phyloP scores from a whole-genome alignment of 805 yeast genomes.

The Cyberlindnera misumaiensis region DNA sequence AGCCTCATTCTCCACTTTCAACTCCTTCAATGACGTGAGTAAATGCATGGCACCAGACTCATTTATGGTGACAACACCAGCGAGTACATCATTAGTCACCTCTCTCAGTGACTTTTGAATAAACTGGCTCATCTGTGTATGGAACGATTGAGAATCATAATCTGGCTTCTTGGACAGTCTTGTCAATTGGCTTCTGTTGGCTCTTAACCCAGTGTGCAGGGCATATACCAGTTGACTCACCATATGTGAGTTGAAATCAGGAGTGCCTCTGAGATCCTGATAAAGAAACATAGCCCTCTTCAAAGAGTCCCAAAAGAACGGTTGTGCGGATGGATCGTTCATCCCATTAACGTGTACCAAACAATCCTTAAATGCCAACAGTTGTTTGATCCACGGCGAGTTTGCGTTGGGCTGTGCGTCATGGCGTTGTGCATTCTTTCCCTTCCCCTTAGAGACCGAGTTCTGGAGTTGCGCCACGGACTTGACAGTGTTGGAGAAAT shows the following conservation, averaged over 20 bases:
- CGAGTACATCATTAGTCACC: slow-evolving; percentile 43
- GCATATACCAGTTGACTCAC: slow-evolving; percentile 44
- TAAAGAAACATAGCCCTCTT: slow-evolving; percentile 45
- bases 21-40: slow-evolving; percentile 53
- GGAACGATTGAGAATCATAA: slow-evolving; percentile 51
- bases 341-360: slow-evolving; percentile 28
- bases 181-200: slow-evolving; percentile 47
- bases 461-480: slow-evolving; percentile 24
- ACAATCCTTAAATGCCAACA: slow-evolving; percentile 47
- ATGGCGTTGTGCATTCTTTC: slow-evolving; percentile 8
- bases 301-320: slow-evolving; percentile 46
- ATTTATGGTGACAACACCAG: slow-evolving; percentile 36
- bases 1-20: slow-evolving; percentile 55
- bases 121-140: slow-evolving; percentile 43
- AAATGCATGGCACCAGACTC: slow-evolving; percentile 52
- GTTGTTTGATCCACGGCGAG: slow-evolving; percentile 44
- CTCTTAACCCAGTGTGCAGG: slow-evolving; percentile 48
- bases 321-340: slow-evolving; percentile 33
- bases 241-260: slow-evolving; percentile 40
- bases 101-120: slow-evolving; percentile 45
- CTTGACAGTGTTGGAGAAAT: slow-evolving; percentile 23
- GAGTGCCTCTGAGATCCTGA: slow-evolving; percentile 38
- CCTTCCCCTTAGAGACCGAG: slow-evolving; percentile 4
- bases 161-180: slow-evolving; percentile 54
- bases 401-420: slow-evolving; percentile 11